Base-by-base conservation (phyloP, 1,284 basidiomycete species). In the Tilletia horrida region DNA sequence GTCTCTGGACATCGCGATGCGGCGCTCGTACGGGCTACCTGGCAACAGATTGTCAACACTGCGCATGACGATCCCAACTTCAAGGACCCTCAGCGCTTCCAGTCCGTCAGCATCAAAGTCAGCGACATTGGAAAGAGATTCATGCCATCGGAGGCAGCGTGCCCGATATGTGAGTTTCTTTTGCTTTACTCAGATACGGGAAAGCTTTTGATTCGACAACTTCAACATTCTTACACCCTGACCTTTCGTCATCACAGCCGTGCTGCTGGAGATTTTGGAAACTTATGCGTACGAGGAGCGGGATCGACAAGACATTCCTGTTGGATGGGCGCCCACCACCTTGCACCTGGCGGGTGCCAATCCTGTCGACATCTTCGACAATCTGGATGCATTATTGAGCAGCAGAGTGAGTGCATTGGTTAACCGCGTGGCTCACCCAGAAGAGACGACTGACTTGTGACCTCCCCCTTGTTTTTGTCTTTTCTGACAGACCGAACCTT, bases 1-100 rank as follows among this genome's bases (percentile, higher is more conserved):
- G 90, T 95, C 3, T 92, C 96, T 8, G 93, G 95, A 80, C 91
- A 94, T 79, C 88, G 89, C 18, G 92, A 98, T 76, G 88, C 91
- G 68, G 87, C 86, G 64, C 84, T 96, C 35, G 89, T 92, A 8
- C 85, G 87, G 62, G 88, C 90, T 2, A 92, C 94, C 35, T 98
- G 95, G 96, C 88, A 89, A 71, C 88, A 88, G 72, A 88, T 98
- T 70, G 87, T 97, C 68, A 87, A 90, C 61, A 87, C 89, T 73
- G 88, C 92, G 89, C 79, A 71, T 59, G 73, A 68, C 6, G 64
- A 66, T 35, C 29, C 55, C 29, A 18, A 59, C 55, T 35, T 59
- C 31, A 8, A 29, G 31, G 55, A 35, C 2, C 13, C 27, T 16
- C 29, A 59, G 42, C 43, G 42, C 11, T 69, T 40, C 27, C 68